Percentiles rank a stretch among this genome's conserved stretches.
Evolutionary conservation across 208 protist genomes (phyloP).

Genomic region (Acanthamoeba pearcei): DNA sequence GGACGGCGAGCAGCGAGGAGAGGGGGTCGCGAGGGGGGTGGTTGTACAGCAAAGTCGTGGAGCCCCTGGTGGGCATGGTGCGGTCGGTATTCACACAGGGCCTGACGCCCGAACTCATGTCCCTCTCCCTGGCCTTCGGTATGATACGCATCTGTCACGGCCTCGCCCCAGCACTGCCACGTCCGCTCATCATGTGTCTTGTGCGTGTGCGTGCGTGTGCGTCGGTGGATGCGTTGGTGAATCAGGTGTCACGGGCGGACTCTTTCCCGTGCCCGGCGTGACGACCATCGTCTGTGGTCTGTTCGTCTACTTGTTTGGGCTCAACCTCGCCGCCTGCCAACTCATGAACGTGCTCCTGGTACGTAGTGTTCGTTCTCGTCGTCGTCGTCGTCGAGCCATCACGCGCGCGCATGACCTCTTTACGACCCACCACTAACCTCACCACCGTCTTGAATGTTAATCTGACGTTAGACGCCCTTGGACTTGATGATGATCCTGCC

Average conservation of each 20-base stretch:
- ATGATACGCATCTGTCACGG: not conserved
- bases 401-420: no score
- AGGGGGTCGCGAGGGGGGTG: not conserved
- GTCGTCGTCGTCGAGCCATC: no score
- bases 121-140: slow-evolving; percentile 66
- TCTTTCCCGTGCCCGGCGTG: slow-evolving; percentile 59
- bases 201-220: no score
- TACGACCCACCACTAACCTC: not conserved
- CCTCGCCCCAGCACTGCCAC: not conserved
- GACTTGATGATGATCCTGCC: slow-evolving; percentile 73
- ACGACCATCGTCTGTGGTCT: slow-evolving; percentile 48
- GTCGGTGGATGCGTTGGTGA: not conserved
- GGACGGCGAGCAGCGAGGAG: not conserved
- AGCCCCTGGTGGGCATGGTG: slow-evolving; percentile 33
- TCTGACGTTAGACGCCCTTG: slow-evolving; percentile 9
- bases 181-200: not conserved
- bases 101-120: slow-evolving; percentile 45
- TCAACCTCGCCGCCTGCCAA: slow-evolving; percentile 69
- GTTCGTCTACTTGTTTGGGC: slow-evolving; percentile 58
- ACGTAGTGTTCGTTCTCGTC: not conserved
- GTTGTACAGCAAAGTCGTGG: slow-evolving; percentile 11
- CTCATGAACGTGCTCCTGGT: slow-evolving; percentile 64
- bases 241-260: slow-evolving; percentile 42
- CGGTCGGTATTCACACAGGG: slow-evolving; percentile 47
- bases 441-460: not conserved